A percentile compares a stretch with the other conserved stretches of the same genome.
Evolutionary conservation across 371 early-diverging fungal genomes (phyloP).

Genomic region (Cokeromyces recurvatus): DNA sequence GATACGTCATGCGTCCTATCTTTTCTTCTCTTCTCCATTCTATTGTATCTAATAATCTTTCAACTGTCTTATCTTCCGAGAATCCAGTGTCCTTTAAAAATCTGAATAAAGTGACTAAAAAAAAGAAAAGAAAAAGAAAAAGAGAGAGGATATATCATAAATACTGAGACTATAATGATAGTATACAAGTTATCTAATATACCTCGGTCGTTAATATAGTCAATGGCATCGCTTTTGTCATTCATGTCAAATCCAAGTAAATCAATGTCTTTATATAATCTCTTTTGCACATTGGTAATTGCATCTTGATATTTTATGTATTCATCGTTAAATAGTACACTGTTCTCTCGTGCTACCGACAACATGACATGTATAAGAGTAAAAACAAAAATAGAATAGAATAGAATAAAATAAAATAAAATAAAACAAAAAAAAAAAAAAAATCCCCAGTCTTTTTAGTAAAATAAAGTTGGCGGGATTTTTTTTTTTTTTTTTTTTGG

Average conservation of each 20-base stretch:
- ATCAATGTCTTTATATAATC: constrained; percentile 17
- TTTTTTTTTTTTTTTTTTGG: neutral
- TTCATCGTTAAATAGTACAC: constrained; percentile 16
- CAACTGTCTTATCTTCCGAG: constrained; percentile 5
- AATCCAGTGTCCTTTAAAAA: constrained; percentile 21
- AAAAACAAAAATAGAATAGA: neutral
- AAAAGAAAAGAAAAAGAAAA: neutral
- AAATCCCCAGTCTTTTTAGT: no score
- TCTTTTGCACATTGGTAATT: constrained; percentile 8
- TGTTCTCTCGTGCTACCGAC: constrained; percentile 14
- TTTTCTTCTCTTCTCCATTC: constrained; percentile 33
- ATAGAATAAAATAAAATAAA: no score
- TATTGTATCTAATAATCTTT: constrained; percentile 33
- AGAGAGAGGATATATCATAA: no score
- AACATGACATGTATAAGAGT: constrained; percentile 7
- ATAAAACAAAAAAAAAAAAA: no score
- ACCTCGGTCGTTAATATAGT: constrained; percentile 30
- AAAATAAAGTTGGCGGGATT: no score
- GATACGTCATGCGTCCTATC: constrained; percentile 22
- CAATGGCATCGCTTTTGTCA: constrained; percentile 23
- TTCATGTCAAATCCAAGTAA: constrained; percentile 8
- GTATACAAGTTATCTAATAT: no score
- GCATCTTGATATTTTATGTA: constrained; percentile 6
- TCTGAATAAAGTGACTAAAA: constrained; percentile 20
- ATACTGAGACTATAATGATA: no score